These are phyloP conservation scores for Suillus hirtellus DNA, from an alignment of 768 basidiomycete genomes.

Conservation along the genomic window DNA sequence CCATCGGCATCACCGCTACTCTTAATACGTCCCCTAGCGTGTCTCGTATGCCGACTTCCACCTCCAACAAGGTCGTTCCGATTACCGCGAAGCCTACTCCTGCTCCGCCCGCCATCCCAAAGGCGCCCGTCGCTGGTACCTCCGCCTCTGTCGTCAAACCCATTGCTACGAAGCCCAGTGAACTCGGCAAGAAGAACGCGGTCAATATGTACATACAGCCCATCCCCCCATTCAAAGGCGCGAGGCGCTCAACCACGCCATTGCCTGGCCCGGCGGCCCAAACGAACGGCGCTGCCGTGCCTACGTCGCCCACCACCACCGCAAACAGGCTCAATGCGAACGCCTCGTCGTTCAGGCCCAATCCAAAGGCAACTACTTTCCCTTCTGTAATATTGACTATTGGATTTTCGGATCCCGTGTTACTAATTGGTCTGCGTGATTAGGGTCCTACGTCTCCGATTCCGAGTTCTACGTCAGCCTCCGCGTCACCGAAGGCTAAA, in stretches of 20 bases:
- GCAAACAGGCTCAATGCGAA: conserved; percentile 79
- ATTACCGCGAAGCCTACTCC: conserved; percentile 29
- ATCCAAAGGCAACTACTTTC: conserved; percentile 75
- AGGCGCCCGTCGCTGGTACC: conserved; percentile 20
- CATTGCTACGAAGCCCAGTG: conserved; percentile 29
- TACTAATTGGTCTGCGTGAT: conserved; percentile 24
- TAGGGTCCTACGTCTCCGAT: conserved; percentile 51
- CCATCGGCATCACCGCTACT: conserved; percentile 56
- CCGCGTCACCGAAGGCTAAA: conserved; percentile 65
- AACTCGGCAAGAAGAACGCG: conserved; percentile 40
- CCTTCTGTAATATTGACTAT: conserved; percentile 52
- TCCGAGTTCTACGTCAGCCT: conserved; percentile 40
- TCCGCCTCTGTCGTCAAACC: conserved; percentile 33
- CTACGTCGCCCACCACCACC: conserved; percentile 53
- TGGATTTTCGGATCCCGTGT: conserved; percentile 11
- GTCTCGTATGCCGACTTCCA: conserved; percentile 39
- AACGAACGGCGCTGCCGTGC: conserved; percentile 34
- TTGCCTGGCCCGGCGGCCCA: conserved; percentile 17
- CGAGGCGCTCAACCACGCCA: conserved; percentile 39
- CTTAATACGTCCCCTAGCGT: conserved; percentile 47
- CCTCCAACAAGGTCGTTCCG: conserved; percentile 30
- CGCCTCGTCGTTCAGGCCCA: conserved; percentile 90
- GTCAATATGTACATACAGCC: conserved; percentile 81
- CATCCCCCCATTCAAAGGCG: conserved; percentile 89
- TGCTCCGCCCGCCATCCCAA: conserved; percentile 27